Evolutionary conservation across 1,284 basidiomycete genomes (phyloP), one percentile per base, ranked within the genome.

Genomic region (Ustilago cynodontis): DNA sequence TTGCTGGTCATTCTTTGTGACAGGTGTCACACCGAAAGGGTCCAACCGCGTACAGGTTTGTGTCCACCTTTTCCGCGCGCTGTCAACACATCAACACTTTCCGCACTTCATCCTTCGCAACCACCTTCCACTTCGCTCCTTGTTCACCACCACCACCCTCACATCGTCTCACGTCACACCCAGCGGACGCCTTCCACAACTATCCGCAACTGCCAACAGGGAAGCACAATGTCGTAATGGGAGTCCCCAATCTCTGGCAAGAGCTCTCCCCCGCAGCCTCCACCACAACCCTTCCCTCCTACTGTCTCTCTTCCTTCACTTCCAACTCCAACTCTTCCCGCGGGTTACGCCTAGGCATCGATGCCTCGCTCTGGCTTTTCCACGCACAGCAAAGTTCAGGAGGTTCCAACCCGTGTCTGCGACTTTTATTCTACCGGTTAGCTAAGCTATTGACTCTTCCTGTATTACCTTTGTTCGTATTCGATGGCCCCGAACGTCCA

Each of bases 401-500:
- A 4, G 88, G 88, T 2, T 82, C 86, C 65, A 89, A 90, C 66
- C 88, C 89, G 0, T 87, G 86, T 61, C 78, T 90, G 20, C n/a
- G 82, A 31, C 62, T 77, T 22, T 83, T 90, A 47, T 89, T 89
- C 79, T 89, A 87, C 82, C 88, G 88, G 20, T 86, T 88, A 29
- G 90, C 91, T 31, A 90, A 90, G 13, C 89, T 98, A 2, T 90
- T 94, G 80, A 89, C 89, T 59, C 89, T 91, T 14, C 94, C 94
- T 0, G 90, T 96, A 71, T 89, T 94, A 22, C 93, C 94, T 0
- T 88, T 98, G 2, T 97, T 98, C 86, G 93, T 98, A 1, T 98
- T 98, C 82, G 95, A 99, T 86, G 96, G 96, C 0, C 92, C 93
- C 0, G 89, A 91, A 58, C 89, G 94, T 55, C 96, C 96, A 0